These are phyloP conservation scores for Metarhizium sp. DNA, from an alignment of 2,329 filamentous ascomycete genomes.

Conservation along the genomic window DNA sequence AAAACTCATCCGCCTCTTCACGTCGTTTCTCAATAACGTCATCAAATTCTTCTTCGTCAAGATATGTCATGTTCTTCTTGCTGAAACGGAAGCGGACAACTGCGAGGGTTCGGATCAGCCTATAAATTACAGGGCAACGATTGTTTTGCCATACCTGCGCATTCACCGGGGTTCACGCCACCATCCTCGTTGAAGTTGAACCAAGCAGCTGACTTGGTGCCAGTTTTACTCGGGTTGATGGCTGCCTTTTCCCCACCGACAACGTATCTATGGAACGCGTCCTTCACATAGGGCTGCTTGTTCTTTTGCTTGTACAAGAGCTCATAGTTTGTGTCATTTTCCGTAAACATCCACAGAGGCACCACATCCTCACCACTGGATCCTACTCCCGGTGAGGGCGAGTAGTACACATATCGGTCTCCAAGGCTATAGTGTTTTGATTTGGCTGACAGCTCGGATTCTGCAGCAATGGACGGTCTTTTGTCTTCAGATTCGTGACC, in stretches of 20 bases:
- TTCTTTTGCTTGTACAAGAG: slow-evolving; percentile 71
- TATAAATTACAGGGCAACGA: background rate
- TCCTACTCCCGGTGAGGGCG: slow-evolving; percentile 81
- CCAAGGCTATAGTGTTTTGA: slow-evolving; percentile 76
- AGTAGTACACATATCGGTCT: slow-evolving; percentile 73
- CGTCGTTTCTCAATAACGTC: slow-evolving; percentile 78
- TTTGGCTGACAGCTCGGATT: slow-evolving; percentile 58
- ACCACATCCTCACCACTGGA: slow-evolving; percentile 72
- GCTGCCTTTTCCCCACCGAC: slow-evolving; percentile 72
- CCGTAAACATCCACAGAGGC: slow-evolving; percentile 81
- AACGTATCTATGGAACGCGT: slow-evolving; percentile 85
- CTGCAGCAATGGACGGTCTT: slow-evolving; percentile 68
- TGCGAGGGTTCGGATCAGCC: slow-evolving; percentile 12
- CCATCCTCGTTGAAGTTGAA: slow-evolving; percentile 85
- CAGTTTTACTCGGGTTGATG: slow-evolving; percentile 68
- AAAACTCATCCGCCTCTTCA: slow-evolving; percentile 94
- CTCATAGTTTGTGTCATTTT: slow-evolving; percentile 88
- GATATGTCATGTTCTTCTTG: slow-evolving; percentile 61
- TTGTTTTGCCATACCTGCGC: slow-evolving; percentile 53
- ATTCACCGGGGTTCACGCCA: slow-evolving; percentile 82
- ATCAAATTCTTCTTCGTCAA: slow-evolving; percentile 90
- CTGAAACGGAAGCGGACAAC: slow-evolving; percentile 90
- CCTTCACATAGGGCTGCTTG: slow-evolving; percentile 78
- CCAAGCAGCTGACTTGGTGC: slow-evolving; percentile 88
- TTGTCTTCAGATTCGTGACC: slow-evolving; percentile 65